Evolutionary conservation across 2,329 filamentous ascomycete species (phyloP), one percentile per base, ranked within the genome.

Genomic region (Nemania diffusa): DNA sequence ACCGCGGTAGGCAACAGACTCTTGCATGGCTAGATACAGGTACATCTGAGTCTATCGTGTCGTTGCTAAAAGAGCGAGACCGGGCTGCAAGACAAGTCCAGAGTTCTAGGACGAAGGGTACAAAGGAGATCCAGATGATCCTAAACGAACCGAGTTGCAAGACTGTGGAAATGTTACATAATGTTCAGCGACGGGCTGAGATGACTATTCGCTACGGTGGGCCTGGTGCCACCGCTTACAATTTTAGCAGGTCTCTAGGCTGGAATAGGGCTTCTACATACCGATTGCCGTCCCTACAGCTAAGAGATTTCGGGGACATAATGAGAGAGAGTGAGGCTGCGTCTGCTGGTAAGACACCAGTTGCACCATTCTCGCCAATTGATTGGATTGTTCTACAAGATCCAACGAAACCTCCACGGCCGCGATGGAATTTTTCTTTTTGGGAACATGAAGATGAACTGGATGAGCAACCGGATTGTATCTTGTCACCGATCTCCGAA

Each of bases 241-340:
- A 74, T 52, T 73, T 75, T 15, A 71, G 71, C 29, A 72, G 37
- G 59, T 67, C 72, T 1, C 8, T 71, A 2, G 50, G 58, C n/a
- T 72, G 72, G 69, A 74, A 74, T 27, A 37, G 60, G 37, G 44
- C 50, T 9, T 51, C 57, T 1, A 32, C 40, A 4, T 29, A 62
- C 7, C 53, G 22, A 34, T 11, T 71, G 3, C 68, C 73, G 17
- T 67, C 73, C 4, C 62, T 72, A 1, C 72, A 73, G 24, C 57
- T 72, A 11, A 64, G 17, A 8, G 42, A 61, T 37, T 57, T 67
- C 22, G 48, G 26, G 9, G 22, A 52, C 8, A 44, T 22, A 7
- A 53, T 22, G 44, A 48, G 44, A 5, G 56, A 46, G n/a, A 44
- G 22, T 15, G 7, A 42, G 15, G 4, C 13, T 24, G 22, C 26